phyloP scores from a whole-genome alignment of 352 stramenopile species.

The Globisporangium viniferum region DNA sequence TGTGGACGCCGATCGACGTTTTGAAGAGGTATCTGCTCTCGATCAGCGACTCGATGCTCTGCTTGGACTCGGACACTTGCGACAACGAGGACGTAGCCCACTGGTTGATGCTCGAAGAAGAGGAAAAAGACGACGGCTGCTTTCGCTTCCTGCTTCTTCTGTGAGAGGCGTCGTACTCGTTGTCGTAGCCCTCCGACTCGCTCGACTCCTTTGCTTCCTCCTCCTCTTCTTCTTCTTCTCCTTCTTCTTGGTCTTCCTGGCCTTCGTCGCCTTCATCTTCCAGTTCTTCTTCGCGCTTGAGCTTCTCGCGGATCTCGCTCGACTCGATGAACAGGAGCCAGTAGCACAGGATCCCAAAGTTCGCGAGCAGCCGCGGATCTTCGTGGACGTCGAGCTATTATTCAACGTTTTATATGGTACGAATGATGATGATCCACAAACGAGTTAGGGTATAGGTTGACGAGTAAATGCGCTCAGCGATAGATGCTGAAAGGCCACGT shows the following conservation, averaged over 20 bases:
- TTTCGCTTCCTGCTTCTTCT: not conserved
- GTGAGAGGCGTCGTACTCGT: not conserved
- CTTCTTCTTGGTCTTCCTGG: conserved; percentile 22
- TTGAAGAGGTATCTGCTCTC: conserved; percentile 65
- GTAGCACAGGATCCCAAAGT: conserved; percentile 80
- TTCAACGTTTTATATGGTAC: too few species aligned
- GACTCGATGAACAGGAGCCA: conserved; percentile 84
- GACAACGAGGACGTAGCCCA: not conserved
- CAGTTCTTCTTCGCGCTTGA: conserved; percentile 26
- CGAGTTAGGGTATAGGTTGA: not conserved
- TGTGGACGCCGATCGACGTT: conserved; percentile 56
- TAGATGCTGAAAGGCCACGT: not conserved
- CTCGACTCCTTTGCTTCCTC: not conserved
- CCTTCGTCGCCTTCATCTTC: conserved; percentile 24
- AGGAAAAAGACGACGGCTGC: not conserved
- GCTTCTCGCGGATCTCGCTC: conserved; percentile 50
- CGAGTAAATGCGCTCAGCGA: not conserved
- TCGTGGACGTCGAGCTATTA: conserved; percentile 52
- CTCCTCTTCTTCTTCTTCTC: conserved; percentile 13
- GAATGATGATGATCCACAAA: not conserved
- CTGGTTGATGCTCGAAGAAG: not conserved
- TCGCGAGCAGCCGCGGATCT: conserved; percentile 57
- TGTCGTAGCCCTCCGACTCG: not conserved
- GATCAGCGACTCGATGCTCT: conserved; percentile 41
- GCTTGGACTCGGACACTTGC: conserved; percentile 5